These are phyloP conservation scores for Arabidopsis arenosa DNA, from an alignment of 345 rosid genomes.

Conservation along the genomic window DNA sequence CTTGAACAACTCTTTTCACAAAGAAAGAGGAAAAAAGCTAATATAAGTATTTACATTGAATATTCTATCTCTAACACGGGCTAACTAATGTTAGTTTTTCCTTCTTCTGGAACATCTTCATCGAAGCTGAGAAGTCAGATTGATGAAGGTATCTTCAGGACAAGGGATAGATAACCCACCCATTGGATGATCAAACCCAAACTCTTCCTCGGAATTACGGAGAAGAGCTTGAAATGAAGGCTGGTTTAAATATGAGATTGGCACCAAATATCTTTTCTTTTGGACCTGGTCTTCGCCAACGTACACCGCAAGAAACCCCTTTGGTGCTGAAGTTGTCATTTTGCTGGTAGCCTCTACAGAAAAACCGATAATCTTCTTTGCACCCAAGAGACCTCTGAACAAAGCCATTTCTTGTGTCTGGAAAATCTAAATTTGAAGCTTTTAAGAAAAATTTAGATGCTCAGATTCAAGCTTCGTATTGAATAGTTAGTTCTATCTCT, in stretches of 20 bases:
- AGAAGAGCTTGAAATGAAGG: slow-evolving; percentile 53
- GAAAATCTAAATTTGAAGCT: slow-evolving; percentile 2
- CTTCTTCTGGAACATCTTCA: slow-evolving; percentile 21
- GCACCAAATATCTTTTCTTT: slow-evolving; percentile 54
- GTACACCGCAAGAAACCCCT: slow-evolving; percentile 56
- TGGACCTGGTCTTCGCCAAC: slow-evolving; percentile 48
- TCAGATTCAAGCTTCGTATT: slow-evolving; percentile 5
- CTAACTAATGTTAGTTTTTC: neutral
- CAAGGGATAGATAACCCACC: slow-evolving; percentile 62
- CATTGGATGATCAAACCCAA: slow-evolving; percentile 55
- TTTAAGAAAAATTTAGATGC: neutral
- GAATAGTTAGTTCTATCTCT: slow-evolving; percentile 8
- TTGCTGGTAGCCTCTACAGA: slow-evolving; percentile 32
- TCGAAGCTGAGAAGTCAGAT: slow-evolving; percentile 43
- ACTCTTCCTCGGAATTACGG: slow-evolving; percentile 56
- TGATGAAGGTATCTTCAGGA: slow-evolving; percentile 51
- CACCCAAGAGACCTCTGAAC: slow-evolving; percentile 19
- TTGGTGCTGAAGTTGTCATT: slow-evolving; percentile 30
- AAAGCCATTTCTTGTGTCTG: slow-evolving; percentile 28
- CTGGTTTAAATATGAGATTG: slow-evolving; percentile 48
- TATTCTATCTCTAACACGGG: neutral
- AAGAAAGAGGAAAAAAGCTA: neutral
- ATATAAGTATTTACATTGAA: neutral
- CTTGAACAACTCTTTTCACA: slow-evolving; percentile 18
- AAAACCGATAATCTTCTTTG: slow-evolving; percentile 32